These are phyloP conservation scores for Triangularia verruculosa DNA, from an alignment of 2,329 filamentous ascomycete species.

Conservation along the genomic window DNA sequence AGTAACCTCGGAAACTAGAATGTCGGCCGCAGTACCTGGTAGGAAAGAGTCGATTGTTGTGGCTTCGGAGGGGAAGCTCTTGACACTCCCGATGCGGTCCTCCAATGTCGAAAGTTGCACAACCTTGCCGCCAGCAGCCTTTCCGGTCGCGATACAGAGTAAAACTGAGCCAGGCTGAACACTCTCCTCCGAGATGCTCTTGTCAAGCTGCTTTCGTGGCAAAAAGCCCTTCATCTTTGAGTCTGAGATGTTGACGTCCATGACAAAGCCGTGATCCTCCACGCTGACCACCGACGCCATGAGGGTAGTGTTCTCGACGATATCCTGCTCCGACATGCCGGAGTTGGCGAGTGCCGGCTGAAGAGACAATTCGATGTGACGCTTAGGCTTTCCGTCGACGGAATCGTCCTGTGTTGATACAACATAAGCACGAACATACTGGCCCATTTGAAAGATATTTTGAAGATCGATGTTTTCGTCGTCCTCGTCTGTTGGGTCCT, in stretches of 20 bases:
- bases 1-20: conserved; percentile 75
- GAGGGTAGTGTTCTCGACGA: conserved; percentile 72
- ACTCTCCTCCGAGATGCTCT: conserved; percentile 59
- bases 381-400: conserved; percentile 62
- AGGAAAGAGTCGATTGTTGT: conserved; percentile 87
- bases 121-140: conserved; percentile 75
- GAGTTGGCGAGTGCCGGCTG: conserved; percentile 76
- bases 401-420: conserved; percentile 69
- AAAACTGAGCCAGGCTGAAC: conserved; percentile 82
- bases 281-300: conserved; percentile 87
- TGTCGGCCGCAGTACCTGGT: conserved; percentile 84
- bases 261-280: conserved; percentile 93
- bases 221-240: conserved; percentile 75
- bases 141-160: conserved; percentile 74
- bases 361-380: conserved; percentile 82
- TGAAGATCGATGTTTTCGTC: conserved; percentile 67
- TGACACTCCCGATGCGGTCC: conserved; percentile 64
- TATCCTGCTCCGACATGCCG: conserved; percentile 67
- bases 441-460: conserved; percentile 74
- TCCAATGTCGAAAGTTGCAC: conserved; percentile 78
- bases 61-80: conserved; percentile 67
- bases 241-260: conserved; percentile 79
- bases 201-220: conserved; percentile 75
- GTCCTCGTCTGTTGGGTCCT: conserved; percentile 46
- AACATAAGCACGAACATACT: conserved; percentile 84